Evolutionary conservation across 1,139 yeast genomes (phyloP).

Genomic region (Geotrichum aggregatum): DNA sequence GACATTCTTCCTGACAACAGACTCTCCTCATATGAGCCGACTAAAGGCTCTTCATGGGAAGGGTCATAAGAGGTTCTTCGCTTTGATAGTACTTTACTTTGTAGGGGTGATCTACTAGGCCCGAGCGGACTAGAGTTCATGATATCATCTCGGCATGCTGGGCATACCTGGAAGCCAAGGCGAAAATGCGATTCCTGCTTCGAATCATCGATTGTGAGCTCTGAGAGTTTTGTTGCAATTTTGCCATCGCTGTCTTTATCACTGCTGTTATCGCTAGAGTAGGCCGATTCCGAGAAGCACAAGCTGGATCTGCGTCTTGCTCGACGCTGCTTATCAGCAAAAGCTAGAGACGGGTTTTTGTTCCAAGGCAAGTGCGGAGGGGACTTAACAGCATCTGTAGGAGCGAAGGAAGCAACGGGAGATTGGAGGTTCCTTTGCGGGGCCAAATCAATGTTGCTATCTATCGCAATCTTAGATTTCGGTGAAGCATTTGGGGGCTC

Average conservation of each 20-base stretch:
- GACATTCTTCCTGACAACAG: constrained; percentile 38
- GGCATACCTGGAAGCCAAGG: constrained; percentile 1
- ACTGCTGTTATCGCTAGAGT: constrained; percentile 5
- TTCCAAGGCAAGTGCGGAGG: constrained; percentile 3
- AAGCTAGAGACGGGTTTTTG: constrained; percentile 3
- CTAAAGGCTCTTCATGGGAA: constrained; percentile 27
- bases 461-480: not conserved
- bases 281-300: constrained; percentile 23
- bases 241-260: not conserved
- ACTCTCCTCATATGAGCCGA: constrained; percentile 40
- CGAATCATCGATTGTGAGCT: too few species aligned
- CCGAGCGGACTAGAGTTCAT: constrained; percentile 3
- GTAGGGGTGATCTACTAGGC: not conserved
- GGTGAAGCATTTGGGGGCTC: too few species aligned
- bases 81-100: not conserved
- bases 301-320: constrained; percentile 25
- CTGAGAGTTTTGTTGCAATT: too few species aligned
- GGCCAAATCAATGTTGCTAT: not conserved
- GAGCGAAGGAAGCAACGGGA: too few species aligned
- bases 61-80: constrained; percentile 5
- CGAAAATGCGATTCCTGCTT: not conserved
- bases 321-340: constrained; percentile 5
- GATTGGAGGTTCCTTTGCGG: not conserved
- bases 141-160: not conserved
- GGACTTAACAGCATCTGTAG: too few species aligned